Conservation (phyloP, 192 early-diverging fungal genomes). For the Entomortierella beljakovae region DNA sequence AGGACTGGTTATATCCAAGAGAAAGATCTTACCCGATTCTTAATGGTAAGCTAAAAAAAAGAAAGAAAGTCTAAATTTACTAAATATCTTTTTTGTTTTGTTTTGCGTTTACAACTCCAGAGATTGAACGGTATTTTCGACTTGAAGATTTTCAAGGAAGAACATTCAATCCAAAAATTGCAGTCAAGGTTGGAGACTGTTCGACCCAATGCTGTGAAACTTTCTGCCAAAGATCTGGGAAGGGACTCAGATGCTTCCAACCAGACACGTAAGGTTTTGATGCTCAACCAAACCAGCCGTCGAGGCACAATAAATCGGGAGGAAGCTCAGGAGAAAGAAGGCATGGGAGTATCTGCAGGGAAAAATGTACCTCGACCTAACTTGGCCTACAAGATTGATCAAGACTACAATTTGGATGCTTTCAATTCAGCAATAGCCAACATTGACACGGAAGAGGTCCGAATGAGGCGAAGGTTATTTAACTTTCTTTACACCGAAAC, state of each 20-base stretch:
- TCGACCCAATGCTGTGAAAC: constrained; percentile 34
- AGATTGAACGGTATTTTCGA: constrained; percentile 64
- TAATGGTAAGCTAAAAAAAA: constrained; percentile 55
- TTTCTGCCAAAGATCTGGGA: constrained; percentile 42
- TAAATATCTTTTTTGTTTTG: not conserved
- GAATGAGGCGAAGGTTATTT: constrained; percentile 48
- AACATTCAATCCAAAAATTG: constrained; percentile 56
- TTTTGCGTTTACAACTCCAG: constrained; percentile 26
- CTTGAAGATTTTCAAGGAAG: constrained; percentile 61
- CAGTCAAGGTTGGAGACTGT: constrained; percentile 37
- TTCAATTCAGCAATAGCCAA: constrained; percentile 52
- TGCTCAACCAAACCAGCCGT: constrained; percentile 40
- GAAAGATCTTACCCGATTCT: constrained; percentile 61
- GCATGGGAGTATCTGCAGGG: not conserved
- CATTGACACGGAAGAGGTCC: constrained; percentile 40
- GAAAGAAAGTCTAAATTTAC: constrained; percentile 1
- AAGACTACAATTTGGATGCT: constrained; percentile 45
- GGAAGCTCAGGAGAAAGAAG: not conserved
- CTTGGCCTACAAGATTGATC: constrained; percentile 21
- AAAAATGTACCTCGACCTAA: not conserved
- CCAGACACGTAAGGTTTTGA: constrained; percentile 15
- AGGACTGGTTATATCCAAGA: constrained; percentile 62
- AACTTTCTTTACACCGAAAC: constrained; percentile 58
- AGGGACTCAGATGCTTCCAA: constrained; percentile 3
- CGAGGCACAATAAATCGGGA: constrained; percentile 13